Evolutionary conservation across 1,284 basidiomycete genomes (phyloP), one percentile per base, ranked within the genome.

Genomic region (Ganoderma sp.): DNA sequence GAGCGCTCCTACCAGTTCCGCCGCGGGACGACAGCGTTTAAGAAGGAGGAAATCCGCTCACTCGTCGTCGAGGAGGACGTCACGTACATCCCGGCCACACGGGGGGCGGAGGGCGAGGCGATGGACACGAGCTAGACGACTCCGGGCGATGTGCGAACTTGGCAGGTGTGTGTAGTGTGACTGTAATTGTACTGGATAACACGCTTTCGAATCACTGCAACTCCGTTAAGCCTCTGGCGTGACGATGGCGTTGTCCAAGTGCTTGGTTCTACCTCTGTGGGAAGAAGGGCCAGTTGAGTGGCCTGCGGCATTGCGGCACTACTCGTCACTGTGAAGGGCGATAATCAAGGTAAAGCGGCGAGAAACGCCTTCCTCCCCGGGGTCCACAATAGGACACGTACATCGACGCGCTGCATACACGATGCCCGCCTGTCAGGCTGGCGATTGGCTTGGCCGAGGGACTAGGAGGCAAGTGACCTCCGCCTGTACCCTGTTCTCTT

Each of bases 1-100:
- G 95, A 97, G 79, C 86, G 90, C 68, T 87, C 86, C 69, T 97
- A 97, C 82, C 88, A 86, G 61, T 98, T 97, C 87, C 85, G 90
- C 69, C 82, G 90, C 58, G 96, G 96, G 2, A 95, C 96, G 39
- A 98, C 96, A 0, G 94, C 92, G 12, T 94, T 90, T 88, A 93
- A 92, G 79, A 90, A 86, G 73, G 93, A 97, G 82, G 86, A 83
- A 50, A 84, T 98, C 65, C 85, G 90, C 71, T 87, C 82, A 66
- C 81, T 97, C 65, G 81, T 97, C 63, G 86, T 94, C 28, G 86
- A 81, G 41, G 95, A 97, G 79, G 86, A 90, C 71, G 79, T 93
- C 61, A 89, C 83, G 50, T 78, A 82, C 7, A 74, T 87, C 8
- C 73, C 72, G 17, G 82, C 83, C 34, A 67, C 58, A 1, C 50